Percentiles rank a stretch among this genome's conserved stretches.
Conservation (phyloP, 2,329 filamentous ascomycete species). For the Nigrospora osmanthi region DNA sequence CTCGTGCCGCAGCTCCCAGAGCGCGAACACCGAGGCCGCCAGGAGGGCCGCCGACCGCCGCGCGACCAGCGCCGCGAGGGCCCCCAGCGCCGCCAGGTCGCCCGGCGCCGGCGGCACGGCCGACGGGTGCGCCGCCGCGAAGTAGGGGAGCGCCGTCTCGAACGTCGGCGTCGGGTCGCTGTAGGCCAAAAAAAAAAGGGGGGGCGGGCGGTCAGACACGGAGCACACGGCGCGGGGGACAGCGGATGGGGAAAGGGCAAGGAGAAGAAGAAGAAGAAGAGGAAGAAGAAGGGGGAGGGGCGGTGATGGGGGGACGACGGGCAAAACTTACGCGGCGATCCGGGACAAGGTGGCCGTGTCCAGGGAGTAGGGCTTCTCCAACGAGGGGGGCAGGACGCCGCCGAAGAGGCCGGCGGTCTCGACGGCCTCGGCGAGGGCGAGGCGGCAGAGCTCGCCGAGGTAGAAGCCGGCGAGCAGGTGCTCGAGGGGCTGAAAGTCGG, state of each 20-base stretch:
- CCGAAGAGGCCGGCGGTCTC: slow-evolving; percentile 45
- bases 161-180: slow-evolving; percentile 38
- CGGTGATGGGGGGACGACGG: no score
- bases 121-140: slow-evolving; percentile 22
- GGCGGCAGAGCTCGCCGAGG: slow-evolving; percentile 55
- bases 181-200: no score
- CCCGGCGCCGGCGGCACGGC: slow-evolving; percentile 26
- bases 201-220: slow-evolving; percentile 6
- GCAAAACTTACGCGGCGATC: slow-evolving; percentile 44
- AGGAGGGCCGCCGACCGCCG: slow-evolving; percentile 52
- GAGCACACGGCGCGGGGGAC: neutral
- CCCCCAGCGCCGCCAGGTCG: slow-evolving; percentile 45
- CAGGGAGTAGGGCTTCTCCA: slow-evolving; percentile 46
- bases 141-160: slow-evolving; percentile 35
- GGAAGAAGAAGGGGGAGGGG: neutral
- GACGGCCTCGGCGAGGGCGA: slow-evolving; percentile 52
- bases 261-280: no score
- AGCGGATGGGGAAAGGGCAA: neutral
- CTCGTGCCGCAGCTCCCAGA: slow-evolving; percentile 49
- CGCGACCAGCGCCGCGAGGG: slow-evolving; percentile 46
- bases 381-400: slow-evolving; percentile 45
- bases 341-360: slow-evolving; percentile 53
- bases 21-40: slow-evolving; percentile 48
- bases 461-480: slow-evolving; percentile 56
- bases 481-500: slow-evolving; percentile 34